These are phyloP conservation scores for Lachnellula cervina DNA, from an alignment of 2,329 filamentous ascomycete species.

Conservation along the genomic window DNA sequence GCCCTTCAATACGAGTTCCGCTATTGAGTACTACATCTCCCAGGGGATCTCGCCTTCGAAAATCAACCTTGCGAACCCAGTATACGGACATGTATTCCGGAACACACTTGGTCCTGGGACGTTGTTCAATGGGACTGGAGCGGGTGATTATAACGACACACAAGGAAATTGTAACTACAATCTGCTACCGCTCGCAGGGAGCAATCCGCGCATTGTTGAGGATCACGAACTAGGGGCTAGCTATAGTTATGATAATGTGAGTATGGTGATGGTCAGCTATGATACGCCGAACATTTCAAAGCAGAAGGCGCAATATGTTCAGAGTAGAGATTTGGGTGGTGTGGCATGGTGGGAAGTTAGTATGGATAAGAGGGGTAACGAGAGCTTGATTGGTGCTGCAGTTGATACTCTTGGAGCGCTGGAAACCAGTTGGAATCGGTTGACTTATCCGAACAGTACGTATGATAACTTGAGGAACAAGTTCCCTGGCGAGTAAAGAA, in stretches of 20 bases:
- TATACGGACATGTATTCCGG: conserved; percentile 71
- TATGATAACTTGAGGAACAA: conserved; percentile 50
- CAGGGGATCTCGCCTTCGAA: conserved; percentile 60
- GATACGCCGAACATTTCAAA: conserved; percentile 57
- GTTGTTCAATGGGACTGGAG: conserved; percentile 59
- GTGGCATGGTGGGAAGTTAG: conserved; percentile 86
- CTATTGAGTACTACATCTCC: conserved; percentile 59
- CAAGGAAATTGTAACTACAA: conserved; percentile 80
- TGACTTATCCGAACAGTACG: conserved; percentile 48
- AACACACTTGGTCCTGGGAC: conserved; percentile 61
- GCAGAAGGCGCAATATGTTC: conserved; percentile 63
- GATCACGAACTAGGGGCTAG: conserved; percentile 52
- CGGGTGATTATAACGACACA: conserved; percentile 60
- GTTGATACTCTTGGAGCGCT: conserved; percentile 38
- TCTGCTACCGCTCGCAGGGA: conserved; percentile 60
- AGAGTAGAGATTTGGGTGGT: conserved; percentile 59
- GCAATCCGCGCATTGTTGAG: too few relatives aligned
- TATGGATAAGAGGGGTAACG: conserved; percentile 54
- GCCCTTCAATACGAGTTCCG: conserved; percentile 63
- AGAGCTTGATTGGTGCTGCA: conserved; percentile 54
- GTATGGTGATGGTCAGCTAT: conserved; percentile 65
- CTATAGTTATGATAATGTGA: conserved; percentile 62
- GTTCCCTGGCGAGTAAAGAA: conserved; percentile 16
- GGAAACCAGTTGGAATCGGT: conserved; percentile 44
- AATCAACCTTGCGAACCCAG: conserved; percentile 71